Percentiles rank a stretch among this genome's conserved stretches.
Evolutionary conservation across 2,329 filamentous ascomycete genomes (phyloP).

Genomic region (Aspergillus vadensis): DNA sequence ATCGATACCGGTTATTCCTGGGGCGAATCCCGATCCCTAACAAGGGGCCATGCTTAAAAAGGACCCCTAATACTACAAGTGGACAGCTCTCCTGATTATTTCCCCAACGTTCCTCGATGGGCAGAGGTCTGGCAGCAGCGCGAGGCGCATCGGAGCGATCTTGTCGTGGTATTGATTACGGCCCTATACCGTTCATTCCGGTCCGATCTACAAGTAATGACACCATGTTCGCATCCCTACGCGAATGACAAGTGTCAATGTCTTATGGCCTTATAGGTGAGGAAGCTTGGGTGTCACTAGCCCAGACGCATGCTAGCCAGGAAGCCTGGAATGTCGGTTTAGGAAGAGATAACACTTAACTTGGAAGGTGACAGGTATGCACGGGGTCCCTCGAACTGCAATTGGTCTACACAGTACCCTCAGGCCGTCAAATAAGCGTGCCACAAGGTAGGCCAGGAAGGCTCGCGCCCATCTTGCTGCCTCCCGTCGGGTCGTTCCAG

Average conservation of each 20-base stretch:
- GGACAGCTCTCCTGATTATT: background rate
- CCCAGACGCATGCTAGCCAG: background rate
- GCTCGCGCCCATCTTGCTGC: background rate
- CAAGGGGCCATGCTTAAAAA: background rate
- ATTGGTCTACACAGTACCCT: background rate
- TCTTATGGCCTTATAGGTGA: background rate
- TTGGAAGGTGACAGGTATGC: background rate
- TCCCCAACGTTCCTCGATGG: background rate
- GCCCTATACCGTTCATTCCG: background rate
- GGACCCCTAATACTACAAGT: background rate
- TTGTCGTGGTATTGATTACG: background rate
- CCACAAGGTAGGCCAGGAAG: background rate
- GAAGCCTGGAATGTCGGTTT: background rate
- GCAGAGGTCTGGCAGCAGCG: background rate
- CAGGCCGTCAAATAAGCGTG: background rate
- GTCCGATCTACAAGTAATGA: background rate
- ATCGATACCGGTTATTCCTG: constrained; percentile 8
- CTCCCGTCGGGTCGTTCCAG: background rate
- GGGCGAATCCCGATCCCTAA: background rate
- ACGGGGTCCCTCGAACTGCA: background rate
- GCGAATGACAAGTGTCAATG: background rate
- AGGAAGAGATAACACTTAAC: background rate
- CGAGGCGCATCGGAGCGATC: background rate
- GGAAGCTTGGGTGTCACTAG: background rate
- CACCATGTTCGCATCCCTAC: background rate